Conservation (phyloP, 352 stramenopile genomes). For the Aphanomyces euteiches region DNA sequence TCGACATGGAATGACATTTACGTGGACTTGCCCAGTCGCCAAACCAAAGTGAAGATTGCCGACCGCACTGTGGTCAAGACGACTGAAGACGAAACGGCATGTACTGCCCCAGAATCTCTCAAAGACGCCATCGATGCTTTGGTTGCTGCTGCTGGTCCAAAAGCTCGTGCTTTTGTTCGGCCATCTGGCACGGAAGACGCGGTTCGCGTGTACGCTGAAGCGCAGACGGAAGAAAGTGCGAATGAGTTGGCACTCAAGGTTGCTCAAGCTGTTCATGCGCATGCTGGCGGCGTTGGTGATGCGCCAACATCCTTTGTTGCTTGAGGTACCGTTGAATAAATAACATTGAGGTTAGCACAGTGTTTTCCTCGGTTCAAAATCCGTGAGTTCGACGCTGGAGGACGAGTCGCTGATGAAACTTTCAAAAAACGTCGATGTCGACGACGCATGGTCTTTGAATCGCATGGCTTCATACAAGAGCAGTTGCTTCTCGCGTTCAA, state of each 20-base stretch:
- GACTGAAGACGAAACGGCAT: conserved; percentile 62
- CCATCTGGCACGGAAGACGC: conserved; percentile 98
- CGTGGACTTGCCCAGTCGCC: conserved; percentile 89
- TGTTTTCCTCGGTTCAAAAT: conserved; percentile 20
- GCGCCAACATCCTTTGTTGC: conserved; percentile 66
- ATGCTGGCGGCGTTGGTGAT: conserved; percentile 62
- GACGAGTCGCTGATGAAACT: background rate
- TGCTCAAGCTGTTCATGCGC: conserved; percentile 71
- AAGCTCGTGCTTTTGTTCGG: conserved; percentile 89
- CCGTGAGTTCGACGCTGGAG: conserved; percentile 6
- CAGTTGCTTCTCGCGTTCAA: conserved; percentile 63
- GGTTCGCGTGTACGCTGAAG: conserved; percentile 98
- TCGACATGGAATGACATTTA: conserved; percentile 94
- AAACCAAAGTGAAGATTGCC: conserved; percentile 82
- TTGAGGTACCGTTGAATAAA: conserved; percentile 36
- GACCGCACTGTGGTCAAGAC: conserved; percentile 67
- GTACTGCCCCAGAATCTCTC: conserved; percentile 57
- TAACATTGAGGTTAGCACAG: conserved; percentile 19
- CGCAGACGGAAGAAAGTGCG: conserved; percentile 82
- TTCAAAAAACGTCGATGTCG: background rate
- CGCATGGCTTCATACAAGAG: conserved; percentile 49
- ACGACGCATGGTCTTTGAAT: conserved; percentile 7
- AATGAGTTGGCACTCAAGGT: conserved; percentile 88
- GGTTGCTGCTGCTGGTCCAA: conserved; percentile 48
- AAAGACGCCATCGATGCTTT: conserved; percentile 48